Evolutionary conservation across 2,329 filamentous ascomycete species (phyloP), one percentile per base, ranked within the genome.

Genomic region (Teratosphaeria destructans): DNA sequence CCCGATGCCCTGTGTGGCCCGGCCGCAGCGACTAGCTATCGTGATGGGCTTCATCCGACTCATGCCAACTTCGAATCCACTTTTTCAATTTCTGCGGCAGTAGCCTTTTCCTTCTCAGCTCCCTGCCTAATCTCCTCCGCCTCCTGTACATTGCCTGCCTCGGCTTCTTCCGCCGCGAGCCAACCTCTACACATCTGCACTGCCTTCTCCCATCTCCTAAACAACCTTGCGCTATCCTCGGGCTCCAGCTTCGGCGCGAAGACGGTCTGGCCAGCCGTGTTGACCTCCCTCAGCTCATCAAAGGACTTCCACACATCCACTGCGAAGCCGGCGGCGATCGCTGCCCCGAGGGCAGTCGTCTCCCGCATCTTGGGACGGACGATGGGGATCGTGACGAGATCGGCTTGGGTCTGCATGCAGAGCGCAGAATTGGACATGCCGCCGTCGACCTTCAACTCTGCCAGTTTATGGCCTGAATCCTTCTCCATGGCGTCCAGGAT

Each of bases 401-500:
- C 87, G 63, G 91, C 87, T 81, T 96, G 91, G 5, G 88, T 90
- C 75, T 88, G 90, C 91, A 96, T 96, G 76, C 87, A 90, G 59
- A 95, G 80, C 71, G 92, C 87, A 11, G 89, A 93, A 75, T 90
- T 93, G 68, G 87, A 91, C 81, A 96, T 89, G 60, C 91, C 91
- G 60, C 91, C 91, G 70, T 96, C 91, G 52, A 95, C 91, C 37
- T 89, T 87, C 52, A 96, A 80, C 64, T 86, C 83, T 60, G 84
- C 81, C 35, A 96, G 81, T 63, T 84, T 83, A 71, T 92, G 86
- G 39, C 86, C 85, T 57, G 87, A 91, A 75, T 95, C 91, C 66
- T 87, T 85, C 70, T 89, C 89, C 91, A 96, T 96, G 63, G 91
- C 90, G 70, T 94, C 87, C 27, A 96, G 82, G 68, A 96, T 95